Evolutionary conservation across 2,329 filamentous ascomycete species (phyloP).

Genomic region (Hypomyces rosellus): DNA sequence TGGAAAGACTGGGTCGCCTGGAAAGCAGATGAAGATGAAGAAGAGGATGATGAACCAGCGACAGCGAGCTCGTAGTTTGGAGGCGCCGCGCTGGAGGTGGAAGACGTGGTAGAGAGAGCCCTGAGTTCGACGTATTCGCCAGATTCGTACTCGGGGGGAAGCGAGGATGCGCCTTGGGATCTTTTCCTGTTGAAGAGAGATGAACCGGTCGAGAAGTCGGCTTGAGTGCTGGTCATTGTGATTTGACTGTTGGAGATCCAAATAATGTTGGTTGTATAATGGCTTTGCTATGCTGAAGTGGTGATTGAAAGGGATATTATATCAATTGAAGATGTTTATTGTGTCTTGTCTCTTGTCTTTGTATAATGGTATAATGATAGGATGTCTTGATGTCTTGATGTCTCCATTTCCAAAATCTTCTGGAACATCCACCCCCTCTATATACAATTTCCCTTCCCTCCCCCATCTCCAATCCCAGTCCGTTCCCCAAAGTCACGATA

Average conservation of each 20-base stretch:
- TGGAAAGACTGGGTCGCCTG: slow-evolving; percentile 39
- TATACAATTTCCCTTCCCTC: too few relatives aligned
- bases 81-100: slow-evolving; percentile 22
- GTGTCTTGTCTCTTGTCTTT: neutral
- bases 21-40: slow-evolving; percentile 26
- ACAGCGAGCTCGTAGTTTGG: slow-evolving; percentile 19
- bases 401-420: neutral
- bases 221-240: slow-evolving; percentile 14
- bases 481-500: too few relatives aligned
- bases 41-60: slow-evolving; percentile 9
- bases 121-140: slow-evolving; percentile 20
- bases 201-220: slow-evolving; percentile 6
- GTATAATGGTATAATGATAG: neutral
- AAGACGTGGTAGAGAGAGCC: slow-evolving; percentile 17
- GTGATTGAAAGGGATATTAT: too few relatives aligned
- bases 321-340: neutral
- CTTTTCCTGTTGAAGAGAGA: neutral
- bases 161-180: slow-evolving; percentile 5
- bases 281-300: too few relatives aligned
- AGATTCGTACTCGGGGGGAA: slow-evolving; percentile 24
- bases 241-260: too few relatives aligned
- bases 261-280: too few relatives aligned
- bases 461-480: neutral
- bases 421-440: too few relatives aligned
- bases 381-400: too few relatives aligned